A percentile compares a stretch with the other conserved stretches of the same genome.
Evolutionary conservation across 73 alveolate genomes (phyloP).

Genomic region (Symbiodinium natans): DNA sequence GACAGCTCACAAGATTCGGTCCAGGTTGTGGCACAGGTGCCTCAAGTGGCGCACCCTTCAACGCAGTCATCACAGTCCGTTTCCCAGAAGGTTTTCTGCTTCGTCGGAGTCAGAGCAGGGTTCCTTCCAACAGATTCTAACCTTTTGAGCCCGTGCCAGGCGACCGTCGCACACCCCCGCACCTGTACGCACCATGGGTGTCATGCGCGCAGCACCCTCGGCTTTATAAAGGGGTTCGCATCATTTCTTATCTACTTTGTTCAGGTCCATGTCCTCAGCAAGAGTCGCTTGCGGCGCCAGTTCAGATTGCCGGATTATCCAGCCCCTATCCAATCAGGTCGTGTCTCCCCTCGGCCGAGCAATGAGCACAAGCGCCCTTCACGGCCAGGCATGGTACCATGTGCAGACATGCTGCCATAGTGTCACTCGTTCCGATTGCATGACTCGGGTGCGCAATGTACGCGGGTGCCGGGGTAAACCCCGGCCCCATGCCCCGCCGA

Average conservation of each 20-base stretch:
- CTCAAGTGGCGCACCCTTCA: background rate
- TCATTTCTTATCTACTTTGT: too few species aligned
- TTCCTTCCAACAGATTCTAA: too few species aligned
- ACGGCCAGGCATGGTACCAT: constrained; percentile 72
- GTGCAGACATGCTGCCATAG: too few species aligned
- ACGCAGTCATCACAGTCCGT: background rate
- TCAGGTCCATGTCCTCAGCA: too few species aligned
- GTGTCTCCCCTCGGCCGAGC: constrained; percentile 69
- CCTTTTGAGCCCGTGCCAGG: background rate
- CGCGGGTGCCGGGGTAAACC: too few species aligned
- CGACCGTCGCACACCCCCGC: constrained; percentile 1
- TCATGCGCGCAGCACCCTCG: background rate
- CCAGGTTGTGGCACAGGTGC: constrained; percentile 15
- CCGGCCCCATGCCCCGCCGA: too few species aligned
- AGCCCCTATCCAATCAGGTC: background rate
- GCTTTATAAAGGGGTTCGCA: background rate
- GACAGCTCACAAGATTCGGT: too few species aligned
- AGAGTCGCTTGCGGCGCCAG: too few species aligned
- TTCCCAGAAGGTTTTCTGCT: too few species aligned
- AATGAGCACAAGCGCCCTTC: constrained; percentile 90
- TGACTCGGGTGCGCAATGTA: too few species aligned
- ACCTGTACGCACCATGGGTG: background rate
- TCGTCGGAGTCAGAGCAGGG: background rate
- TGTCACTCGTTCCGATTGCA: too few species aligned
- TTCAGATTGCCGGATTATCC: too few species aligned